Conservation (phyloP, 768 basidiomycete species). For the Boletus subparvulus region DNA sequence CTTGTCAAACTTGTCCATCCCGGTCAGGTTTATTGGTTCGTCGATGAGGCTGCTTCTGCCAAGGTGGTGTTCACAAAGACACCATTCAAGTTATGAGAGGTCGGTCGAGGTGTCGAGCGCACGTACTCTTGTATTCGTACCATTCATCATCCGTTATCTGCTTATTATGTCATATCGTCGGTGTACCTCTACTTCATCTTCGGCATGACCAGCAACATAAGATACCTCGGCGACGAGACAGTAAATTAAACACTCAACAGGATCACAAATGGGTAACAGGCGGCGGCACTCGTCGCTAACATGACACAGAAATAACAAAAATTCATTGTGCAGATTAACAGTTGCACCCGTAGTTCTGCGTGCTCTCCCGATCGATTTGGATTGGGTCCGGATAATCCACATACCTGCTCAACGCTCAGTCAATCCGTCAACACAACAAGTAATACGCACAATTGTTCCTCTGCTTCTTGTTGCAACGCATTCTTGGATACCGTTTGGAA, state of each 20-base stretch:
- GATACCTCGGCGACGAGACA: slow-evolving; percentile 22
- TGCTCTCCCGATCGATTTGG: slow-evolving; percentile 89
- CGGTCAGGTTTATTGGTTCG: slow-evolving; percentile 93
- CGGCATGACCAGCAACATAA: slow-evolving; percentile 23
- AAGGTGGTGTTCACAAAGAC: slow-evolving; percentile 59
- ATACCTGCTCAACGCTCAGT: slow-evolving; percentile 57
- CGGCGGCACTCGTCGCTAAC: slow-evolving; percentile 23
- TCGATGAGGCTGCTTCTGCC: slow-evolving; percentile 77
- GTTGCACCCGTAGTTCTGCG: slow-evolving; percentile 89
- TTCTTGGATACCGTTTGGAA: slow-evolving; percentile 99
- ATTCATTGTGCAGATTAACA: slow-evolving; percentile 53
- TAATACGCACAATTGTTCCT: slow-evolving; percentile 81
- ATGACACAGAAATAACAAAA: slow-evolving; percentile 26
- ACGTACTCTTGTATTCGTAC: slow-evolving; percentile 28
- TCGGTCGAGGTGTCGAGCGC: slow-evolving; percentile 1
- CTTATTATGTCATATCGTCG: slow-evolving; percentile 16
- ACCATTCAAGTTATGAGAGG: slow-evolving; percentile 51
- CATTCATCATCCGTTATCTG: slow-evolving; percentile 5
- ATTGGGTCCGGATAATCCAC: slow-evolving; percentile 99
- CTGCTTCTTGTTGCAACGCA: slow-evolving; percentile 94
- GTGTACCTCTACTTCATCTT: slow-evolving; percentile 11
- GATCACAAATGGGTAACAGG: slow-evolving; percentile 34
- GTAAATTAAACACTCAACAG: slow-evolving; percentile 38
- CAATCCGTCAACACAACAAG: slow-evolving; percentile 9
- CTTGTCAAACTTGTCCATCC: slow-evolving; percentile 74